Base-by-base conservation (phyloP, 2,329 filamentous ascomycete genomes). In the Epichloe hybrida region DNA sequence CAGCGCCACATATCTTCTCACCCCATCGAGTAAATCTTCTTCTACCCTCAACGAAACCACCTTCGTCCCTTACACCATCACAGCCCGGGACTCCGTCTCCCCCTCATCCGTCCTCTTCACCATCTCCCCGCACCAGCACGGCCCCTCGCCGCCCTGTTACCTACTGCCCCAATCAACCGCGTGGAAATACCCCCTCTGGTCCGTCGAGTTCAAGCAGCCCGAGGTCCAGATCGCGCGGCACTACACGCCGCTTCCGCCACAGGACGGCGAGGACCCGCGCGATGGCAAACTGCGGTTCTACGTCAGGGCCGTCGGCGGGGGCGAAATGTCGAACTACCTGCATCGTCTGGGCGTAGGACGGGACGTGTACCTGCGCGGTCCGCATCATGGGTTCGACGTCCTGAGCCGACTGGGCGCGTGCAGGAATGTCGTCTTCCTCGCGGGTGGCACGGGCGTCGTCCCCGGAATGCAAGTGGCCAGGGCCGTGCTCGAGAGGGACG, bases 181-280 rank as follows among this genome's bases (percentile, higher is more conserved):
- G 55, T 68, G 69, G 67, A 57, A 56, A 11, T 56, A 78, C 51
- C 84, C 86, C 4, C 75, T 94, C 41, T 95, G 88, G 85, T 89
- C 84, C 55, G 84, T 97, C 36, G 86, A 96, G 70, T 81, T 95
- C 62, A 95, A 95, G 69, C 93, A 97, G 69, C 93, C 93, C 2
- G 83, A 95, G 64, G 70, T 97, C 52, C 90, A 96, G 68, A 95
- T 98, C 58, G 87, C 88, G 42, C 73, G 93, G 54, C 83, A 88
- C 52, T 98, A 98, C 67, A 97, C 93, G 4, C 89, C 91, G 0
- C 72, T 98, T 0, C 91, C 88, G 0, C 76, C 80, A 0, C 27
- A 57, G 0, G 49, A 54, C 0, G 57, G 48, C 4, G 58, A 62
- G 13, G 60, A 65, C 2, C 59, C 58, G 2, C 58, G 64, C n/a